Percentiles rank a stretch among this genome's conserved stretches.
These are phyloP conservation scores for Dryas drummondii DNA, from an alignment of 306 rosid genomes.

Conservation along the genomic window DNA sequence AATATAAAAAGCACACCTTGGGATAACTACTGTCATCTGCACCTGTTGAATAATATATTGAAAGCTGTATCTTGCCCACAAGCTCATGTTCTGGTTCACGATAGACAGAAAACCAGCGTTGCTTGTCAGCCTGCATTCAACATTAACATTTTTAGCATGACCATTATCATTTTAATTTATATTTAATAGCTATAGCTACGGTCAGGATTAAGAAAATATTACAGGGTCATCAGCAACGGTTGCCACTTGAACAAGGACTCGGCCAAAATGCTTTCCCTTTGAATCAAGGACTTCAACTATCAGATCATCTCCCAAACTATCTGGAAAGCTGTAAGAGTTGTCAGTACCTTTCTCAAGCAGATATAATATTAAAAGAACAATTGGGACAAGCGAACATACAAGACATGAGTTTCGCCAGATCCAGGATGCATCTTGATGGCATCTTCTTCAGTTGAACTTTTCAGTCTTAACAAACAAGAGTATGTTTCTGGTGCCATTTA, in stretches of 20 bases:
- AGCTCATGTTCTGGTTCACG: conserved; percentile 79
- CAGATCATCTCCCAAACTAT: conserved; percentile 88
- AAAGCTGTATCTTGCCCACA: conserved; percentile 84
- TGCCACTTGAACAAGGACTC: conserved; percentile 79
- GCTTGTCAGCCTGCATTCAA: conserved; percentile 80
- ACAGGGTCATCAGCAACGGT: conserved; percentile 83
- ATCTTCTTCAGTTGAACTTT: conserved; percentile 83
- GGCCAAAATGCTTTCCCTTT: conserved; percentile 80
- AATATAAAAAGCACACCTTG: conserved; percentile 52
- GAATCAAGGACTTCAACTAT: conserved; percentile 93
- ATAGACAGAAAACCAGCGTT: conserved; percentile 93
- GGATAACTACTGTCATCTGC: conserved; percentile 64
- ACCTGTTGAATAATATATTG: conserved; percentile 64
- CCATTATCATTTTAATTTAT: conserved; percentile 20
- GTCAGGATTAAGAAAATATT: conserved; percentile 29
- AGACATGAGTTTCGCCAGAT: conserved; percentile 84
- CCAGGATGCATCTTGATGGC: conserved; percentile 87
- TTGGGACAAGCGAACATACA: conserved; percentile 51
- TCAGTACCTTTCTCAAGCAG: conserved; percentile 42
- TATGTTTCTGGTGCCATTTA: conserved; percentile 64
- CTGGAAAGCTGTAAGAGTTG: conserved; percentile 89
- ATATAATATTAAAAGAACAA: conserved; percentile 4
- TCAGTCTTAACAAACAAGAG: conserved; percentile 77
- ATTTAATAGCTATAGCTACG: neutral
- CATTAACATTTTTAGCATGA: conserved; percentile 22